Base-by-base conservation (phyloP, 306 rosid genomes). In the Hylodesmum podocarpum region DNA sequence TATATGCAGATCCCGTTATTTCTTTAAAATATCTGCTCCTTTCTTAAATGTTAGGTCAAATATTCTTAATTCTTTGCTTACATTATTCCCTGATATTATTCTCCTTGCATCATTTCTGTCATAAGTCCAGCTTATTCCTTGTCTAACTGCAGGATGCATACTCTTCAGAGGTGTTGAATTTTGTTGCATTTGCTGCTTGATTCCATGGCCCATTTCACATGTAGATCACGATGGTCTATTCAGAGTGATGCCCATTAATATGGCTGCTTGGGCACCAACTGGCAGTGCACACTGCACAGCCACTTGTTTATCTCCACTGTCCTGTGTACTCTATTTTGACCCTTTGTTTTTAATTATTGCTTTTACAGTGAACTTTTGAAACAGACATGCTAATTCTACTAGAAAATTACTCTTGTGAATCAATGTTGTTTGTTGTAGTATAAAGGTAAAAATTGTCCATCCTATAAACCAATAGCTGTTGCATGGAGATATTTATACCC, bases 101-200 rank as follows among this genome's bases (percentile, higher is more conserved):
- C 13, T 67, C 69, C 27, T 28, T 40, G 49, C 81, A 28, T 66
- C 73, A 67, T 18, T 68, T 15, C 68, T 39, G 75, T 55, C 44
- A 40, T 63, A 24, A 43, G 55, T 11, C 7, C 27, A 22, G 49
- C 72, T 21, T 3, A 41, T 29, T 64, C 66, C 65, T 62, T 54
- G 33, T 41, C 53, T 77, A 71, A 77, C 65, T 66, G 37, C 50
- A 24, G 53, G 55, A 41, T 33, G 65, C 55, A 43, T 71, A 58
- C 65, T 64, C 73, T 72, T 70, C 86, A 58, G 82, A 64, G 53
- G 49, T 14, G 72, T 44, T 33, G 71, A 82, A 51, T 64, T 64
- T 65, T 71, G 64, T 40, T 55, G 64, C 66, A 66, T 66, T 72
- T 34, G 61, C 36, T 18, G 82, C 80, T 66, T 66, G 67, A 46